Evolutionary conservation across 2,329 filamentous ascomycete genomes (phyloP).

Genomic region (Ophiostoma quercus): DNA sequence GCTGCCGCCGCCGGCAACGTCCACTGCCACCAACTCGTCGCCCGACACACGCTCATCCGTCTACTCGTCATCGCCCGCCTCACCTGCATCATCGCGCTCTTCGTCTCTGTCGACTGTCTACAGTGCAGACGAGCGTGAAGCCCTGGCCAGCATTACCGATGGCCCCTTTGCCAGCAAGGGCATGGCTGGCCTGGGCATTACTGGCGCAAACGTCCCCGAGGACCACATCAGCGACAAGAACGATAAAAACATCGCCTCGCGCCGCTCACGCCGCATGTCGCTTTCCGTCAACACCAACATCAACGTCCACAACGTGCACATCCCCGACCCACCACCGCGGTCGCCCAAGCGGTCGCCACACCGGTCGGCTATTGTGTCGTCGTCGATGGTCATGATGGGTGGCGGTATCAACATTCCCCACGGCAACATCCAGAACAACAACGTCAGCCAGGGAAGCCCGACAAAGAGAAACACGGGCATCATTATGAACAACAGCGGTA

Average conservation of each 20-base stretch:
- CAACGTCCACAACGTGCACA: not conserved
- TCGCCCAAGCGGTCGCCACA: slow-evolving; percentile 20
- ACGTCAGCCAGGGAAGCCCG: not conserved
- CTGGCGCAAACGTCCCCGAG: not conserved
- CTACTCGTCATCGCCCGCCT: slow-evolving; percentile 18
- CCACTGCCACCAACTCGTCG: not conserved
- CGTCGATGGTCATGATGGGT: slow-evolving; percentile 10
- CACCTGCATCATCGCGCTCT: slow-evolving; percentile 32
- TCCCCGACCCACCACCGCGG: slow-evolving; percentile 16
- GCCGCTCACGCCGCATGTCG: slow-evolving; percentile 10
- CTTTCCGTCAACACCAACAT: not conserved
- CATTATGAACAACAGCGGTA: slow-evolving; percentile 1
- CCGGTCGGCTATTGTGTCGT: not conserved
- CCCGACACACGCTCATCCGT: not conserved
- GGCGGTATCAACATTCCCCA: slow-evolving; percentile 20
- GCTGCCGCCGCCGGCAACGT: not conserved
- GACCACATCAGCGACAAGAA: not conserved
- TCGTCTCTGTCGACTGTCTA: slow-evolving; percentile 53
- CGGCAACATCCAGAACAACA: slow-evolving; percentile 7
- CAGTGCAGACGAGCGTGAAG: slow-evolving; percentile 48
- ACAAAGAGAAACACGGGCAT: not conserved
- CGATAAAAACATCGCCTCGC: not conserved
- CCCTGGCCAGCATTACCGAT: slow-evolving; percentile 28
- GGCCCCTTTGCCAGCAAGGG: slow-evolving; percentile 17
- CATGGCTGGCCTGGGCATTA: slow-evolving; percentile 19